Evolutionary conservation across 208 protist genomes (phyloP).

Genomic region (Vickermania ingenoplastis): DNA sequence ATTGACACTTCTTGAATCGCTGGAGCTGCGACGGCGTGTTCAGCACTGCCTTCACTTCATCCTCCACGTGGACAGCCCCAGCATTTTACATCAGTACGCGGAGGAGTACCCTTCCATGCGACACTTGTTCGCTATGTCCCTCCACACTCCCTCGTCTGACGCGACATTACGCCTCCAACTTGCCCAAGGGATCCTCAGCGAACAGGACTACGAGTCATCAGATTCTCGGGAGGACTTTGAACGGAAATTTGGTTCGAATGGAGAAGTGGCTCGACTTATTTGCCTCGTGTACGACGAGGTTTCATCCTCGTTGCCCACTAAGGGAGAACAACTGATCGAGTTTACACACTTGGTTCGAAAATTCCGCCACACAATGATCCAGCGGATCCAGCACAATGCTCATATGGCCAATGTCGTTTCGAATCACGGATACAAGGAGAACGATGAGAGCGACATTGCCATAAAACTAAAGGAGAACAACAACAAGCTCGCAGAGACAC

Average conservation of each 20-base stretch:
- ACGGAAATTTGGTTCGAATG: neutral
- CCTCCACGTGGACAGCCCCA: conserved; percentile 26
- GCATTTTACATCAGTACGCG: conserved; percentile 21
- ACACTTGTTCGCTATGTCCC: conserved; percentile 15
- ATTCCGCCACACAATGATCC: conserved; percentile 9
- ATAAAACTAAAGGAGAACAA: neutral
- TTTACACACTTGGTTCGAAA: conserved; percentile 19
- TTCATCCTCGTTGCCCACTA: conserved; percentile 2
- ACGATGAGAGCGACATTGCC: neutral
- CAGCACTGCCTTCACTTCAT: conserved; percentile 46
- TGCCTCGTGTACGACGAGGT: conserved; percentile 12
- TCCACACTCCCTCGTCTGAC: conserved; percentile 16
- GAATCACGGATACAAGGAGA: conserved; percentile 3
- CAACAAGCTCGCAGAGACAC: conserved; percentile 2
- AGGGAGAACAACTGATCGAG: conserved; percentile 27
- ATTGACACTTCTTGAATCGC: conserved; percentile 26
- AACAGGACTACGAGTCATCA: conserved; percentile 4
- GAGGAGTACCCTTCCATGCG: conserved; percentile 32
- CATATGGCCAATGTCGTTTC: conserved; percentile 6
- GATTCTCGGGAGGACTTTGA: neutral
- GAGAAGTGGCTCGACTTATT: conserved; percentile 16
- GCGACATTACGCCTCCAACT: conserved; percentile 28
- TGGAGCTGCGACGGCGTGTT: conserved; percentile 46
- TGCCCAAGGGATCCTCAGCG: conserved; percentile 18
- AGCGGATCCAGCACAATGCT: conserved; percentile 7